phyloP scores from a whole-genome alignment of 2,329 filamentous ascomycete species.

The Penicillium brasilianum region DNA sequence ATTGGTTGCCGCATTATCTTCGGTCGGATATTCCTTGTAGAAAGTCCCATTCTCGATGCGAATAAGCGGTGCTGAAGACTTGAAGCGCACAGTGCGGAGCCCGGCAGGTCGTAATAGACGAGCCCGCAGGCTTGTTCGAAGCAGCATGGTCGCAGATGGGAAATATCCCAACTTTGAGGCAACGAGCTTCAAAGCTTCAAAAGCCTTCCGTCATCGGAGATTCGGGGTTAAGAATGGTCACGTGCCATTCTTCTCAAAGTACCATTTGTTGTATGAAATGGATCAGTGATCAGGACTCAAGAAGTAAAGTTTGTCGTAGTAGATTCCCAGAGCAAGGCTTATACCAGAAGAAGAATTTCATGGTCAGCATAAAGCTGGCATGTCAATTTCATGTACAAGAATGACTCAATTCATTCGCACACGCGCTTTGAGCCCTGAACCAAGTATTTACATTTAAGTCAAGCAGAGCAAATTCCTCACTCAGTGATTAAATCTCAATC shows the following conservation, averaged over 20 bases:
- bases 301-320: neutral
- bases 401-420: no score
- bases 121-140: slow-evolving; percentile 21
- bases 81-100: slow-evolving; percentile 11
- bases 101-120: slow-evolving; percentile 9
- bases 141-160: slow-evolving; percentile 19
- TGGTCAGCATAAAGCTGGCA: neutral
- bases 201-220: slow-evolving; percentile 9
- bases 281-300: neutral
- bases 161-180: neutral
- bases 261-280: neutral
- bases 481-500: neutral
- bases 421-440: neutral
- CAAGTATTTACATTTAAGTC: no score
- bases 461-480: neutral
- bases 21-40: slow-evolving; percentile 73
- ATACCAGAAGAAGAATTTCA: neutral
- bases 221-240: slow-evolving; percentile 10
- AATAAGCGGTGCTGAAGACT: slow-evolving; percentile 61
- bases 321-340: neutral
- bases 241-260: neutral
- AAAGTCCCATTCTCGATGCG: slow-evolving; percentile 80
- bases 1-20: slow-evolving; percentile 52
- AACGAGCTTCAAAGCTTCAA: neutral
- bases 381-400: neutral